Evolutionary conservation across 2,329 filamentous ascomycete species (phyloP).

Genomic region (Colletotrichum camelliae): DNA sequence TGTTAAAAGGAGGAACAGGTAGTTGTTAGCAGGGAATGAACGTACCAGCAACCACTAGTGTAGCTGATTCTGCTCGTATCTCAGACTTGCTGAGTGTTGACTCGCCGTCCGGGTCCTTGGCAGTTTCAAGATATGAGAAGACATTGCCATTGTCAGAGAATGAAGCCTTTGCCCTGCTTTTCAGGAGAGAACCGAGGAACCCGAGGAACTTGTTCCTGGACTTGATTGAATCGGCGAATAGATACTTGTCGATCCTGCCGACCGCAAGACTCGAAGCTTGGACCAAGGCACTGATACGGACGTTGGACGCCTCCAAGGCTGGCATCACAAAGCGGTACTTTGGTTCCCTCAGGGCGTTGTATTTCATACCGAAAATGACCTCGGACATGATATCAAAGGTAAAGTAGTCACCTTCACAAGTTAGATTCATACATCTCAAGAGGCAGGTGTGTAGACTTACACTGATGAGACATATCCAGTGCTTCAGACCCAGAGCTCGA

Average conservation of each 20-base stretch:
- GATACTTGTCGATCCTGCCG: neutral
- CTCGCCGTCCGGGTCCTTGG: conserved; percentile 47
- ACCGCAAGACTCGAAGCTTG: conserved; percentile 8
- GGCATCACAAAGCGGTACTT: conserved; percentile 21
- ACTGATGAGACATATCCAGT: conserved; percentile 2
- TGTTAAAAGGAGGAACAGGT: neutral
- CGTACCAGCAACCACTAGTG: conserved; percentile 34
- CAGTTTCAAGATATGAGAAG: conserved; percentile 52
- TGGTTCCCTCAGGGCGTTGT: neutral
- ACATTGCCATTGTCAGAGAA: conserved; percentile 47
- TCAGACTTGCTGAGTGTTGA: conserved; percentile 42
- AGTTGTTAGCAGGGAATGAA: neutral
- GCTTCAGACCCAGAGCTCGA: neutral
- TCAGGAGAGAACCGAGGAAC: conserved; percentile 19
- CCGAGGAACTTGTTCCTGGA: neutral
- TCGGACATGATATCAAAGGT: conserved; percentile 8
- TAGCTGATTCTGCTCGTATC: conserved; percentile 45
- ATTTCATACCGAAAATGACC: neutral
- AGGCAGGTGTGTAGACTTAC: neutral
- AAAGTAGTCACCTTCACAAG: neutral
- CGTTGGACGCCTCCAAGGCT: conserved; percentile 25
- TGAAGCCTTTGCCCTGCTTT: conserved; percentile 5
- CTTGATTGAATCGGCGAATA: neutral
- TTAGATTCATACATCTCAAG: neutral
- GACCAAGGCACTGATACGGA: conserved; percentile 23